A percentile compares a stretch with the other conserved stretches of the same genome.
These are phyloP conservation scores for Aquilaria yunnanensis DNA, from an alignment of 345 rosid genomes.

Conservation along the genomic window DNA sequence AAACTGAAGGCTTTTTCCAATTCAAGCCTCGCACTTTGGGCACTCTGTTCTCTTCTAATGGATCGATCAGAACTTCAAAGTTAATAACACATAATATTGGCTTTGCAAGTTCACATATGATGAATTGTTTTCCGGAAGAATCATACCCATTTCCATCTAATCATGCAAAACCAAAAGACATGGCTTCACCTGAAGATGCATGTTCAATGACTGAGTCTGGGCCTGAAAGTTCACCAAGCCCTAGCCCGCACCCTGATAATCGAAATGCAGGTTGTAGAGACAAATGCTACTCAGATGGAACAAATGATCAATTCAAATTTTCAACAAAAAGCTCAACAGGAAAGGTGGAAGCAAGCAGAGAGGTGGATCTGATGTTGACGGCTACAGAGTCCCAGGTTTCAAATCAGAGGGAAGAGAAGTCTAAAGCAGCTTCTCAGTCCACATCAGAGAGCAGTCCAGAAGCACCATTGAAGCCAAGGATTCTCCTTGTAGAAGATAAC, in stretches of 20 bases:
- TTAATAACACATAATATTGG: constrained; percentile 26
- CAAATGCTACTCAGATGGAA: constrained; percentile 13
- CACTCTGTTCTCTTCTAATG: constrained; percentile 51
- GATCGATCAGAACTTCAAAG: constrained; percentile 37
- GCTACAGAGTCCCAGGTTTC: constrained; percentile 28
- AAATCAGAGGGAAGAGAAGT: constrained; percentile 31
- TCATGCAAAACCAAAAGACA: constrained; percentile 34
- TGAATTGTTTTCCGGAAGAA: constrained; percentile 30
- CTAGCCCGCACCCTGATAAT: constrained; percentile 26
- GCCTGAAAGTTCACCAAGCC: constrained; percentile 37
- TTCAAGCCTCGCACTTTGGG: constrained; percentile 68
- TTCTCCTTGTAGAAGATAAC: constrained; percentile 82
- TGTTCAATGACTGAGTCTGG: constrained; percentile 54
- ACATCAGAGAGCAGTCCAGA: constrained; percentile 18
- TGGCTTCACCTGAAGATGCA: constrained; percentile 38
- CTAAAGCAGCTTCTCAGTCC: constrained; percentile 19
- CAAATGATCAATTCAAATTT: constrained; percentile 10
- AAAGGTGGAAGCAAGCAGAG: constrained; percentile 30
- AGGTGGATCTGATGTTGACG: constrained; percentile 19
- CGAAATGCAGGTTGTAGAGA: constrained; percentile 18
- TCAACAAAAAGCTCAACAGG: constrained; percentile 15
- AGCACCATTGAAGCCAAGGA: constrained; percentile 32
- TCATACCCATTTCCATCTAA: constrained; percentile 32
- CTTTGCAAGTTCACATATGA: constrained; percentile 28
- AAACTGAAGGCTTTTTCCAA: constrained; percentile 64